Conservation (phyloP, 257 asterid species). For the Gentiana straminea region DNA sequence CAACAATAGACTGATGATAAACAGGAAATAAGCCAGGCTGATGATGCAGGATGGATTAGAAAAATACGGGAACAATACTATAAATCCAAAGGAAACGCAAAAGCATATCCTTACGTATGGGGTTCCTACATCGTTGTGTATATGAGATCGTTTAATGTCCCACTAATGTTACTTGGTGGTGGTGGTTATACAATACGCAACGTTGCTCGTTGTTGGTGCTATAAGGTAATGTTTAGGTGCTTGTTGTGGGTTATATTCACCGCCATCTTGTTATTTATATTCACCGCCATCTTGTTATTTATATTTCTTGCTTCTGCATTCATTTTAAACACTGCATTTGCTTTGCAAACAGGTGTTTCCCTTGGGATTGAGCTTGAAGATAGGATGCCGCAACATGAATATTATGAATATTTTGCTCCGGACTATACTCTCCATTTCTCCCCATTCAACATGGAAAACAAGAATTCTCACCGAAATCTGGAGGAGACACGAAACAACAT, state of each 20-base stretch:
- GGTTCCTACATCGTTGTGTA: conserved; percentile 11
- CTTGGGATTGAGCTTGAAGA: conserved; percentile 44
- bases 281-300: no score
- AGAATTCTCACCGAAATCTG: conserved; percentile 33
- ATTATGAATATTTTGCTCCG: conserved; percentile 47
- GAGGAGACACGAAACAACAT: conserved; percentile 35
- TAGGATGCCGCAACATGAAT: conserved; percentile 44
- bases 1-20: no score
- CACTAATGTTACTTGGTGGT: conserved; percentile 29
- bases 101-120: no score
- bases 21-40: no score
- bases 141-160: conserved; percentile 36
- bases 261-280: no score
- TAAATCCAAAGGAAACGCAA: no score
- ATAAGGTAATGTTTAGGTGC: conserved; percentile 21
- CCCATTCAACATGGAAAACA: conserved; percentile 53
- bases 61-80: no score
- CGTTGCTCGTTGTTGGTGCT: conserved; percentile 40
- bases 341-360: conserved; percentile 43
- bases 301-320: neutral
- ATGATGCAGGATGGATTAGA: no score
- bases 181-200: conserved; percentile 38
- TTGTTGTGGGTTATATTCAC: no score
- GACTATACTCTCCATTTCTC: conserved; percentile 39
- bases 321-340: neutral